phyloP scores from a whole-genome alignment of 495 filamentous ascomycete species.

The Aspergillus homomorphus region DNA sequence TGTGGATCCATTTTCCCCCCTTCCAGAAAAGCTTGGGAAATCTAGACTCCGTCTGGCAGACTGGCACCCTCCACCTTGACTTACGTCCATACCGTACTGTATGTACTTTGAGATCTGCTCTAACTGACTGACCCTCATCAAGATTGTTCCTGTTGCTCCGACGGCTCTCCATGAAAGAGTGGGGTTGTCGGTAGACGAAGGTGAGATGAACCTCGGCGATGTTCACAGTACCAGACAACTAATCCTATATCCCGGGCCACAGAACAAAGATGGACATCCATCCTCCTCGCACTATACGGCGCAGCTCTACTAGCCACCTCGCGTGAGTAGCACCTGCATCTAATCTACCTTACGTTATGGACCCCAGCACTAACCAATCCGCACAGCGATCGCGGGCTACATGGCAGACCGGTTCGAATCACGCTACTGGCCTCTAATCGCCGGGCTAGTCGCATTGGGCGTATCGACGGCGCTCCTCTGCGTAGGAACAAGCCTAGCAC shows the following conservation, averaged over 20 bases:
- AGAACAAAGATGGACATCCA: conserved; percentile 72
- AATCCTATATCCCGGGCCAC: conserved; percentile 11
- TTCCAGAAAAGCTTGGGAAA: not conserved
- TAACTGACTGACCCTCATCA: conserved; percentile 4
- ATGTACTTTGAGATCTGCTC: not conserved
- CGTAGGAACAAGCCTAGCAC: conserved; percentile 64
- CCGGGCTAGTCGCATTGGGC: conserved; percentile 66
- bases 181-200: conserved; percentile 52
- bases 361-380: not conserved
- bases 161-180: conserved; percentile 64
- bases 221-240: not conserved
- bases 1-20: conserved; percentile 1
- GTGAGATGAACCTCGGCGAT: conserved; percentile 23
- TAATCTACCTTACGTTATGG: not conserved
- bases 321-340: conserved; percentile 35
- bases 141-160: conserved; percentile 80
- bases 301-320: conserved; percentile 65
- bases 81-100: no score
- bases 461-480: conserved; percentile 72
- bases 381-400: conserved; percentile 40
- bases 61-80: no score
- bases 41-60: not conserved
- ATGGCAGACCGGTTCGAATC: conserved; percentile 65
- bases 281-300: conserved; percentile 77
- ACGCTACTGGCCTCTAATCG: conserved; percentile 64